These are phyloP conservation scores for Barbatosphaeria neglecta DNA, from an alignment of 495 filamentous ascomycete genomes.

Conservation along the genomic window DNA sequence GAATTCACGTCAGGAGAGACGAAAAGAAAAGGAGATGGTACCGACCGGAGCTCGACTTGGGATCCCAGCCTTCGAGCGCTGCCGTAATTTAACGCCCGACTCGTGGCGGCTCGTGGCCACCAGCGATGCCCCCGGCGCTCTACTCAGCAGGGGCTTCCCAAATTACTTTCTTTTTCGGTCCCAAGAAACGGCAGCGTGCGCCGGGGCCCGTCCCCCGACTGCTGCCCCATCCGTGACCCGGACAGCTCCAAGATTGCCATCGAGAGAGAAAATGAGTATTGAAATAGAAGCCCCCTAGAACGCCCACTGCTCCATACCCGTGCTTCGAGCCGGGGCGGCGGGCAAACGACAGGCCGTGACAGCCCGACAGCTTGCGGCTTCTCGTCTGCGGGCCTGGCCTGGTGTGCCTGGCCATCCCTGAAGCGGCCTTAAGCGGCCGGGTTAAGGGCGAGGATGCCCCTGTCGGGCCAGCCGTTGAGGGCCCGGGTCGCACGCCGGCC, in stretches of 20 bases:
- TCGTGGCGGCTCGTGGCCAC: background rate
- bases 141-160: background rate
- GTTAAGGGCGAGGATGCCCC: background rate
- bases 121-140: background rate
- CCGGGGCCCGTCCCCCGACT: background rate
- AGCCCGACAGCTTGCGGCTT: background rate
- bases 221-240: background rate
- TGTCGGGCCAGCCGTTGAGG: background rate
- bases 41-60: background rate
- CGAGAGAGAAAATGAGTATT: background rate
- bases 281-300: background rate
- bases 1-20: too few relatives aligned
- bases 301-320: too few relatives aligned
- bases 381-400: background rate
- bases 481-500: background rate
- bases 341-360: background rate
- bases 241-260: background rate
- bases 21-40: too few relatives aligned
- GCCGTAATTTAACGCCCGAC: background rate
- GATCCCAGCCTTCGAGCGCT: background rate
- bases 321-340: too few relatives aligned
- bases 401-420: background rate
- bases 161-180: background rate
- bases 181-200: background rate
- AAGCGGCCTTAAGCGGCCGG: background rate